phyloP scores from a whole-genome alignment of 73 alveolate genomes.

The Paramecium pentaurelia region DNA sequence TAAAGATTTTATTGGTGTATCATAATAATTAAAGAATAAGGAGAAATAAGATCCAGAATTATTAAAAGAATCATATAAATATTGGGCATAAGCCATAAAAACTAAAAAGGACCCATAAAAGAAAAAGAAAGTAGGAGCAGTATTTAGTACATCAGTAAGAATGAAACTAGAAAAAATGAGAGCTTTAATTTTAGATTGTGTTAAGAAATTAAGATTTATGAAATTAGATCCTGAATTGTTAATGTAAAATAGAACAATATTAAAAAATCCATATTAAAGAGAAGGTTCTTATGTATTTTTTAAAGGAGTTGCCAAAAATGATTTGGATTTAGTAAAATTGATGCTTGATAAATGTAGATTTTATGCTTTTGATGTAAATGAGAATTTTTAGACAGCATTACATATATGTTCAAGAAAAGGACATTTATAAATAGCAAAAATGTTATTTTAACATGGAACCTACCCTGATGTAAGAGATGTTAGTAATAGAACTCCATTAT shows the following conservation, averaged over 20 bases:
- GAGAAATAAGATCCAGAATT: neutral
- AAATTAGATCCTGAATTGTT: neutral
- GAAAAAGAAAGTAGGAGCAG: neutral
- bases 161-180: neutral
- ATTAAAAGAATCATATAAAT: neutral
- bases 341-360: slow-evolving; percentile 30
- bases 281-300: slow-evolving; percentile 44
- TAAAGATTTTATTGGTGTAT: neutral
- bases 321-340: neutral
- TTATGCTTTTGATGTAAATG: slow-evolving; percentile 50
- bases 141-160: neutral
- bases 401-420: slow-evolving; percentile 45
- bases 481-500: neutral
- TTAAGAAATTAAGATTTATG: neutral
- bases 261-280: slow-evolving; percentile 30
- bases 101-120: neutral
- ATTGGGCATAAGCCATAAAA: neutral
- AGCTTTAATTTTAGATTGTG: neutral
- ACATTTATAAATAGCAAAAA: neutral
- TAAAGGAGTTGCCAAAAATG: slow-evolving; percentile 27
- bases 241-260: neutral
- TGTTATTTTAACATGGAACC: neutral
- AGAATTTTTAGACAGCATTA: slow-evolving; percentile 25
- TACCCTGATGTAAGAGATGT: slow-evolving; percentile 15
- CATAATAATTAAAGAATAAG: neutral